Evolutionary conservation across 2,329 filamentous ascomycete genomes (phyloP).

Genomic region (Neospermospora avenae): DNA sequence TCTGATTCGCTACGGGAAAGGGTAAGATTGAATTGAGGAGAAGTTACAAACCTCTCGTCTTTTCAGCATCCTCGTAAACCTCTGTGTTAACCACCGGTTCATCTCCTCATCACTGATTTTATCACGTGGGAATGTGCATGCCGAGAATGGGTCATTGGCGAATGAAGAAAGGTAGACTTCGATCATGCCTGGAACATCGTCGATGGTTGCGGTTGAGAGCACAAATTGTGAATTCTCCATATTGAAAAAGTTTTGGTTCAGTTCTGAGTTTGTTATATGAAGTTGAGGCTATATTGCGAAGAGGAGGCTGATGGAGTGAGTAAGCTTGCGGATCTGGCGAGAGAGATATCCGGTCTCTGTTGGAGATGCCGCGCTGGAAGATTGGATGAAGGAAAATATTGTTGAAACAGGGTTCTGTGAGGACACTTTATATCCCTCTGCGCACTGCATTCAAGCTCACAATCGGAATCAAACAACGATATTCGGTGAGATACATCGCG

Average conservation of each 20-base stretch:
- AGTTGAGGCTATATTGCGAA: background rate
- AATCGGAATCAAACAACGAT: background rate
- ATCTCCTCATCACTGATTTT: conserved; percentile 14
- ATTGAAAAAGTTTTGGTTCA: background rate
- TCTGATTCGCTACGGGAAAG: no score
- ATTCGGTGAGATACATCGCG: no score
- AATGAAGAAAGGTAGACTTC: conserved; percentile 35
- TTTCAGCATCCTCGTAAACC: conserved; percentile 33
- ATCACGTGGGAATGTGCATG: conserved; percentile 24
- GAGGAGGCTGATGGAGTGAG: background rate
- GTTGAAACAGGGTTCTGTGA: no score
- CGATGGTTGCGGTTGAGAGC: conserved; percentile 23
- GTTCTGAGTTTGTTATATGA: background rate
- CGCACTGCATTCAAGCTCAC: no score
- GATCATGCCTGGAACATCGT: conserved; percentile 33
- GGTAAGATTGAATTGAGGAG: background rate
- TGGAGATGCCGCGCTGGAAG: no score
- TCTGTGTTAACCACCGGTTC: conserved; percentile 32
- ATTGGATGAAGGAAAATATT: no score
- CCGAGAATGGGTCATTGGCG: conserved; percentile 29
- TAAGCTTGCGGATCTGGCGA: background rate
- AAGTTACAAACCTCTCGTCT: conserved; percentile 11
- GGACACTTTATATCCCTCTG: no score
- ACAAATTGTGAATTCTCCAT: conserved; percentile 9
- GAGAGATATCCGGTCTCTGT: background rate